Evolutionary conservation across 768 basidiomycete species (phyloP), one percentile per base, ranked within the genome.

Genomic region (Mrakia hoshinonis): DNA sequence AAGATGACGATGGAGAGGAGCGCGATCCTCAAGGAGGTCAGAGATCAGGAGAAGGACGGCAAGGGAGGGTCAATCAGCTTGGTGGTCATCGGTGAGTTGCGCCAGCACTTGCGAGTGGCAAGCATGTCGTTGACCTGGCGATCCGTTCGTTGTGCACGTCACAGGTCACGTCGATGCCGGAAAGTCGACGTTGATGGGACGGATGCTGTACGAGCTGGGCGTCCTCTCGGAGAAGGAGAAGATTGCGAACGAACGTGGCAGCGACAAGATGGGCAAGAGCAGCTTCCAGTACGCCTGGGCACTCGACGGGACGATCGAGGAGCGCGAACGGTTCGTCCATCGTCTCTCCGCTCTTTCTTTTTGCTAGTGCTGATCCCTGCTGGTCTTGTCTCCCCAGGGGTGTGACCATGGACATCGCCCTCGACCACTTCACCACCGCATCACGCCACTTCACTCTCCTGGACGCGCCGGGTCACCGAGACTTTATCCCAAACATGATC

Each of bases 271-370:
- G 1, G 96, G 96, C 0, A 99, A 99, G 81, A 85, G 88, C 73
- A 95, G 92, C 75, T 99, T 99, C 77, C 91, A 90, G 70, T 97
- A 94, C 88, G 96, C 96, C 13, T 99, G 96, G 96, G 90, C 91
- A 49, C 82, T 99, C 43, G 96, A 99, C 77, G 94, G 92, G 4
- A 88, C 92, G 3, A 83, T 84, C 0, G 96, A 98, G 81, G 96
- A 99, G 81, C 82, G 96, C 69, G 90, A 92, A 80, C 83, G 96
- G 95, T 95, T 64, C 74, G 83, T 76, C 12, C 0, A 9, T 15
- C 15, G 31, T 47, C 24, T 20, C 0, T 62, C 22, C n/a, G 10
- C 13, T 73, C 62, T 15, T 46, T 46, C 15, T 26, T 11, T 31
- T 20, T 1, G 9, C 52, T 43, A 18, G 20, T 15, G 22, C 24